A percentile compares a stretch with the other conserved stretches of the same genome.
Conservation (phyloP, 345 rosid species). For the Gynandropsis gynandra region DNA sequence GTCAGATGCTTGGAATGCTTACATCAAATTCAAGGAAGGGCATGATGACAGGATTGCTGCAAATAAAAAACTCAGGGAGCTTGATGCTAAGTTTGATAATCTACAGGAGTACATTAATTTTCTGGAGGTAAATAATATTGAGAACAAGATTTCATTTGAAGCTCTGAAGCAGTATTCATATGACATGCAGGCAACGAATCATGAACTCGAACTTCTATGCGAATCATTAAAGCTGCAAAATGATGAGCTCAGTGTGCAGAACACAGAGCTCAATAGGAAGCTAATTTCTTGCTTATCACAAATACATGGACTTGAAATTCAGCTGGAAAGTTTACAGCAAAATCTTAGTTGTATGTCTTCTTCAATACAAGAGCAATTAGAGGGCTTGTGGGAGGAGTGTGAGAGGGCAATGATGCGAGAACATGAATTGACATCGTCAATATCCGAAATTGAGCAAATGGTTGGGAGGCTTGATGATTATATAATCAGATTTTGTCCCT, state of each 20-base stretch:
- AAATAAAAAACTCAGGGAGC: conserved; percentile 34
- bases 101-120: conserved; percentile 38
- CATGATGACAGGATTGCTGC: conserved; percentile 32
- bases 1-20: conserved; percentile 42
- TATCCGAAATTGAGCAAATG: conserved; percentile 41
- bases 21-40: conserved; percentile 33
- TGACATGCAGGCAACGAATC: conserved; percentile 34
- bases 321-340: conserved; percentile 43
- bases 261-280: conserved; percentile 39
- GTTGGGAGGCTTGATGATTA: conserved; percentile 51
- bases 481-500: conserved; percentile 26
- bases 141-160: conserved; percentile 55
- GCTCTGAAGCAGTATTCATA: conserved; percentile 42
- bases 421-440: conserved; percentile 41
- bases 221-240: conserved; percentile 41
- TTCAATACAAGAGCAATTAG: conserved; percentile 39
- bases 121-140: conserved; percentile 52
- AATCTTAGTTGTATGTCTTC: conserved; percentile 39
- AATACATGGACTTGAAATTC: conserved; percentile 47
- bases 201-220: conserved; percentile 40
- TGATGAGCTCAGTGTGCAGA: conserved; percentile 39
- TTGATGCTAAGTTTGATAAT: conserved; percentile 38
- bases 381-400: conserved; percentile 44
- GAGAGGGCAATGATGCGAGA: conserved; percentile 44
- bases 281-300: conserved; percentile 33